Evolutionary conservation across 805 yeast species (phyloP), one percentile per base, ranked within the genome.

Genomic region (Metschnikowia orientalis): DNA sequence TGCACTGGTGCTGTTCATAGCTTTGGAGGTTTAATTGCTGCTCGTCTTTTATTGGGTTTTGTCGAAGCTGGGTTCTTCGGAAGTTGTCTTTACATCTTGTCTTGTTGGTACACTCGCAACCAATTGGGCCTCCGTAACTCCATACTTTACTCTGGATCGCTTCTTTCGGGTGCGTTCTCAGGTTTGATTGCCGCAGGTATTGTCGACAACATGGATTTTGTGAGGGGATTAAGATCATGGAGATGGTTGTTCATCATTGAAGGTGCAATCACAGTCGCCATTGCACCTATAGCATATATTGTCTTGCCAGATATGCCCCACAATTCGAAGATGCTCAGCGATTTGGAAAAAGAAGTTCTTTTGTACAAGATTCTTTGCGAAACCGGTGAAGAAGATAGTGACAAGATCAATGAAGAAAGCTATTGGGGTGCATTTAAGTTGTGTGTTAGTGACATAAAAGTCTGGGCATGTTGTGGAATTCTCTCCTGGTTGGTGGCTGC

Each of bases 131-230:
- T 68, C 29, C 58, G 80, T 44, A 69, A 72, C 32, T 65, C 78
- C 7, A 57, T 74, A 34, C 56, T 73, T 26, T 69, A 70, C 45
- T 63, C 73, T 12, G 79, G 79, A 16, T 67, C 75, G 8, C 56
- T 70, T 32, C 54, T 64, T 37, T 67, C 76, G 18, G 76, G 79
- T 27, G 78, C 79, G 1, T 68, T 72, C 41, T 60, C 75, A 11
- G 79, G 79, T 8, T 57, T 74, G 35, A 69, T 75, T 35, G 75
- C 76, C 8, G 71, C 73, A 19, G 80, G 76, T 21, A 73, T 74
- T 30, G 54, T 73, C 28, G 53, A 69, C 24, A 56, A 59, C 29
- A 57, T 62, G 67, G 48, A 44, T 22, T 21, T 32, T n/a, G 35
- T 34, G 3, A 35, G 20, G 11, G 41, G 39, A 13, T 39, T 44